Conservation (phyloP, 169 alveolate species). For the Plasmodium relictum region DNA sequence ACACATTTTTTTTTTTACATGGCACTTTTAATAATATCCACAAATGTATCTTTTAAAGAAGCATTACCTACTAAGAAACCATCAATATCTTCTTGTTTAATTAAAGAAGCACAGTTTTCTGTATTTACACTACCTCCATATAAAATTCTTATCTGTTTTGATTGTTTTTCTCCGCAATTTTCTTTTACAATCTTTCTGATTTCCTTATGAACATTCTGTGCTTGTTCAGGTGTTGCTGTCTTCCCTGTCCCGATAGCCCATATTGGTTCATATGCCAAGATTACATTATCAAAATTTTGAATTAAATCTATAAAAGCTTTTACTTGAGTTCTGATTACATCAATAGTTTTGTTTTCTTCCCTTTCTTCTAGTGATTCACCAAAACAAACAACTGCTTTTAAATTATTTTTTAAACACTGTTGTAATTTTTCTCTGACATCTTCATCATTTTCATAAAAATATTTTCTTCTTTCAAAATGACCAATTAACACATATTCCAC, state of each 20-base stretch:
- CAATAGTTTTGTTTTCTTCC: slow-evolving; percentile 94
- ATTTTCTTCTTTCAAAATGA: slow-evolving; percentile 98
- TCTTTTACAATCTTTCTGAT: slow-evolving; percentile 43
- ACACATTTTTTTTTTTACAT: slow-evolving; percentile 3
- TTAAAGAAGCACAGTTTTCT: slow-evolving; percentile 94
- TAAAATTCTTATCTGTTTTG: slow-evolving; percentile 93
- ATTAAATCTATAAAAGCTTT: slow-evolving; percentile 85
- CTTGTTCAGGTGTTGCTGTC: slow-evolving; percentile 97
- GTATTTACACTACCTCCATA: slow-evolving; percentile 99
- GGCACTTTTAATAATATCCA: slow-evolving; percentile 92
- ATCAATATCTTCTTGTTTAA: slow-evolving; percentile 94
- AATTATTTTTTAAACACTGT: slow-evolving; percentile 87
- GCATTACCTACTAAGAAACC: slow-evolving; percentile 99
- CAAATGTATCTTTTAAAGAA: slow-evolving; percentile 96
- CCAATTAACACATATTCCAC: slow-evolving; percentile 97
- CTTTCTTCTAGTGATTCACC: slow-evolving; percentile 97
- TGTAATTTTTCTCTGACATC: slow-evolving; percentile 95
- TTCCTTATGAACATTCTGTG: slow-evolving; percentile 96
- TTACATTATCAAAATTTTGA: slow-evolving; percentile 93
- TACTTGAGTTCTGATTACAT: slow-evolving; percentile 94
- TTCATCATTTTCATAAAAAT: slow-evolving; percentile 95
- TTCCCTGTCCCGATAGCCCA: slow-evolving; percentile 99
- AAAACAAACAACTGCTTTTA: slow-evolving; percentile 95
- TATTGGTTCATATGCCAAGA: slow-evolving; percentile 99
- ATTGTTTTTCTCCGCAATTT: slow-evolving; percentile 87